Conservation (phyloP, 305 asterid genomes). For the Solanum chacoense region DNA sequence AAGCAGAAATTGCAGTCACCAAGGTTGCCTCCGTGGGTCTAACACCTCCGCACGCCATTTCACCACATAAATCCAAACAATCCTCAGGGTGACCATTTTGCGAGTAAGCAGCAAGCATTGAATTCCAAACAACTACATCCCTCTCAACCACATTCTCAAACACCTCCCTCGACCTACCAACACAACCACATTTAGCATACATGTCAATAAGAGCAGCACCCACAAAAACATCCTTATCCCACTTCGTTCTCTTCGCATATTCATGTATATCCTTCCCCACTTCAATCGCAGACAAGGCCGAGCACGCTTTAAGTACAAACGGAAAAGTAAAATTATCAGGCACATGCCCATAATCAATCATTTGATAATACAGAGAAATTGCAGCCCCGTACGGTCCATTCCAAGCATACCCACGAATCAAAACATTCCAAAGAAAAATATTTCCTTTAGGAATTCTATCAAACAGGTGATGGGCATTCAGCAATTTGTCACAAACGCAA, state of each 20-base stretch:
- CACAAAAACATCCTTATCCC: slow-evolving; percentile 51
- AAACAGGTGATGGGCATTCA: slow-evolving; percentile 41
- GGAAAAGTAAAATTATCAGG: slow-evolving; percentile 62
- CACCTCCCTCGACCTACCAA: slow-evolving; percentile 28
- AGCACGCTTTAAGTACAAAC: slow-evolving; percentile 61
- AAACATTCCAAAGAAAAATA: slow-evolving; percentile 51
- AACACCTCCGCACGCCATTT: slow-evolving; percentile 29
- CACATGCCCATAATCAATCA: slow-evolving; percentile 37
- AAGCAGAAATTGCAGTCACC: slow-evolving; percentile 39
- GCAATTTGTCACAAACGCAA: slow-evolving; percentile 25
- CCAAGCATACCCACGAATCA: slow-evolving; percentile 67
- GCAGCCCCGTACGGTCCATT: slow-evolving; percentile 42
- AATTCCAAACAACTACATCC: slow-evolving; percentile 67
- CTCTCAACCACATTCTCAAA: slow-evolving; percentile 37
- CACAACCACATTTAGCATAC: slow-evolving; percentile 49
- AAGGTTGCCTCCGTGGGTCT: slow-evolving; percentile 46
- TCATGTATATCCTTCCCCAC: slow-evolving; percentile 45
- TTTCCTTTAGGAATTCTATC: slow-evolving; percentile 43
- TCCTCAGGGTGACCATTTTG: slow-evolving; percentile 50
- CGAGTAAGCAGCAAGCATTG: slow-evolving; percentile 56
- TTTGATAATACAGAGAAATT: slow-evolving; percentile 27
- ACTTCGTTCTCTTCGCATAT: slow-evolving; percentile 24
- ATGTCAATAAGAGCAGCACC: slow-evolving; percentile 53
- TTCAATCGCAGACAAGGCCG: slow-evolving; percentile 32
- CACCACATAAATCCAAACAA: slow-evolving; percentile 35